Percentiles rank a stretch among this genome's conserved stretches.
phyloP scores from a whole-genome alignment of 495 filamentous ascomycete species.

The Penicillium alfredii region DNA sequence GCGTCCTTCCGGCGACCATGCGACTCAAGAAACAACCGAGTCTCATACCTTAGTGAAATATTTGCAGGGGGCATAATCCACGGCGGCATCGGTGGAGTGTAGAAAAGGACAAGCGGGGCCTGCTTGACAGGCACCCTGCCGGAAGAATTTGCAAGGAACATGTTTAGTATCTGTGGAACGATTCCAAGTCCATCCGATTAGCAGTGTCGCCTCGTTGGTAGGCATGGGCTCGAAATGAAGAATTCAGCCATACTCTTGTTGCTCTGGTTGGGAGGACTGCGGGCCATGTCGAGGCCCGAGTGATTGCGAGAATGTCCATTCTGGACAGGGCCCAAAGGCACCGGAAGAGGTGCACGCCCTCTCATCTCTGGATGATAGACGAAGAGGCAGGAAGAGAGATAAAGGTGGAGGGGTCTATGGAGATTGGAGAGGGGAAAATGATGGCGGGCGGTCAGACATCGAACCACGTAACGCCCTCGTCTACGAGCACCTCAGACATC shows the following conservation, averaged over 20 bases:
- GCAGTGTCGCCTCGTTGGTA: too few relatives aligned
- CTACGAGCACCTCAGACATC: too few relatives aligned
- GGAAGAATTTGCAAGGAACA: conserved; percentile 99
- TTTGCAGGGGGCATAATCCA: conserved; percentile 86
- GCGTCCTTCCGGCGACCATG: neutral
- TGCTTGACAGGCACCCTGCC: conserved; percentile 92
- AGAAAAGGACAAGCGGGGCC: conserved; percentile 94
- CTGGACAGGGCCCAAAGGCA: conserved; percentile 34
- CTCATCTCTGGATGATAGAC: conserved; percentile 36
- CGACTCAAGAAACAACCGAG: neutral
- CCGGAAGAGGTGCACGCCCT: conserved; percentile 39
- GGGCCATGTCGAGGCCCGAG: conserved; percentile 44
- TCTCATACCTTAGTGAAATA: conserved; percentile 89
- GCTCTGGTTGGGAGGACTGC: conserved; percentile 70
- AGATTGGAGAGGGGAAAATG: conserved; percentile 8
- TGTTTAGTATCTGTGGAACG: conserved; percentile 83
- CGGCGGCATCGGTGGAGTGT: conserved; percentile 74
- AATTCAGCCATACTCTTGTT: conserved; percentile 59
- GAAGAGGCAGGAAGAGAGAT: conserved; percentile 22
- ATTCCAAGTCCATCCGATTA: too few relatives aligned
- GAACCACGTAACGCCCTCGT: too few relatives aligned
- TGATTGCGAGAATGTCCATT: conserved; percentile 45
- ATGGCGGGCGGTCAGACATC: too few relatives aligned
- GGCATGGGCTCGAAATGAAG: too few relatives aligned
- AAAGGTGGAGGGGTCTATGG: conserved; percentile 16